Base-by-base conservation (phyloP, 805 yeast species). In the Saturnispora dispora region DNA sequence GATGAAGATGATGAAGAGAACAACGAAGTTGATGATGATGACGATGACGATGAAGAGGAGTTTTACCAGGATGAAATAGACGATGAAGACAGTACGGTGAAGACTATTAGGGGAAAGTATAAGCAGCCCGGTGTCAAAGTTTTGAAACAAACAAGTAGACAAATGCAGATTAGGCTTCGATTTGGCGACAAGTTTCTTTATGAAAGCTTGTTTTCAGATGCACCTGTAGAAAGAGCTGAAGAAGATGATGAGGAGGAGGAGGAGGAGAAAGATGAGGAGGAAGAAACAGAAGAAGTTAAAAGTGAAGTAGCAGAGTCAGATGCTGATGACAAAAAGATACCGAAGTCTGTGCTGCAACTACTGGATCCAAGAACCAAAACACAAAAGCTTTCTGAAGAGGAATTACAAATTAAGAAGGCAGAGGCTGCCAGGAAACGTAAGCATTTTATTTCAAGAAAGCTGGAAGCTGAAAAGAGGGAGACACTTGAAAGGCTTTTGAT, bases 381-480 rank as follows among this genome's bases (percentile, higher is more conserved):
- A 63, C 77, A 77, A 54, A 74, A 75, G 35, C 75, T 86, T 50
- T 82, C 95, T 0, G 96, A 83, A 52, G 96, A 91, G 64, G 95
- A 90, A 67, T 76, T 82, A 39, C 87, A 85, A 45, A 66, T 88
- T 53, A 77, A 89, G 44, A 81, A 89, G 55, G 87, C 95, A 1
- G 99, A 91, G 64, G 82, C 80, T 60, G 91, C 96, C 0, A 77
- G 98, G 60, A 81, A 89, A 65, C 75, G 99, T 57, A 86, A 85
- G 65, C 90, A 91, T 63, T 76, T 88, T 60, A 82, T 83, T 58
- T 89, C 83, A 60, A 83, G 84, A 68, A 81, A 84, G 56, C 69
- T 88, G 40, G 97, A 90, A 62, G 96, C 88, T 65, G 98, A 93
- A 66, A 93, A 93, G 64, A 79, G 83, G 62, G 97, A 91, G 57